These are phyloP conservation scores for Eucalyptus urophylla DNA, from an alignment of 345 rosid genomes.

Conservation along the genomic window DNA sequence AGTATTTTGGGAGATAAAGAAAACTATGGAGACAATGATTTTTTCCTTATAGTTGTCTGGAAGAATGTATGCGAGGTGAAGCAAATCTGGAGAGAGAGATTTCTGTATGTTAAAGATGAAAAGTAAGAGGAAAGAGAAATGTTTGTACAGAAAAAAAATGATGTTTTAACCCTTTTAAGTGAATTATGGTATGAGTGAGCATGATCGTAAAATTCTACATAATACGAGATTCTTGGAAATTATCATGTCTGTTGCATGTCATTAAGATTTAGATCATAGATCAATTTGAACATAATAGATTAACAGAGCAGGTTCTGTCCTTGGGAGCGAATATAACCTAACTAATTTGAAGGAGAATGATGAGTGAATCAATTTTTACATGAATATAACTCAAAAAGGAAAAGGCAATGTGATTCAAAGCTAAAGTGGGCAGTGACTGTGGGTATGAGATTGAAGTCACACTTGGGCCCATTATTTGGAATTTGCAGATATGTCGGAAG, in stretches of 20 bases:
- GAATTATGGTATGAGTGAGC: not conserved
- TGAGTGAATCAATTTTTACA: not conserved
- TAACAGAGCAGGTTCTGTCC: not conserved
- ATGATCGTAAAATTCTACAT: not conserved
- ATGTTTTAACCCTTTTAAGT: not conserved
- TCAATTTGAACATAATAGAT: not conserved
- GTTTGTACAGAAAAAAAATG: not conserved
- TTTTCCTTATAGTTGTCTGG: not conserved
- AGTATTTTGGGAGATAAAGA: not conserved
- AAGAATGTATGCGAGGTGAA: not conserved
- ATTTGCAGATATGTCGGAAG: not conserved
- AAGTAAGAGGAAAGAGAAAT: not conserved
- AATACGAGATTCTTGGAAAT: not conserved
- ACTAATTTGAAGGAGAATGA: not conserved
- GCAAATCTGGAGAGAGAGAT: not conserved
- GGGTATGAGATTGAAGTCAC: not conserved
- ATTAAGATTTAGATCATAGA: not conserved
- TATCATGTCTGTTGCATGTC: not conserved
- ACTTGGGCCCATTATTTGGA: not conserved
- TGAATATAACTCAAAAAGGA: not conserved
- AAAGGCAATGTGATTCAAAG: not conserved
- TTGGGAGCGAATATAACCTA: not conserved
- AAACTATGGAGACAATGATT: not conserved
- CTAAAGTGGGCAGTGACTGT: not conserved
- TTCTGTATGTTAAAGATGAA: not conserved